Evolutionary conservation across 176 grass and related monocot genomes (phyloP).

Genomic region (Oryza punctata): DNA sequence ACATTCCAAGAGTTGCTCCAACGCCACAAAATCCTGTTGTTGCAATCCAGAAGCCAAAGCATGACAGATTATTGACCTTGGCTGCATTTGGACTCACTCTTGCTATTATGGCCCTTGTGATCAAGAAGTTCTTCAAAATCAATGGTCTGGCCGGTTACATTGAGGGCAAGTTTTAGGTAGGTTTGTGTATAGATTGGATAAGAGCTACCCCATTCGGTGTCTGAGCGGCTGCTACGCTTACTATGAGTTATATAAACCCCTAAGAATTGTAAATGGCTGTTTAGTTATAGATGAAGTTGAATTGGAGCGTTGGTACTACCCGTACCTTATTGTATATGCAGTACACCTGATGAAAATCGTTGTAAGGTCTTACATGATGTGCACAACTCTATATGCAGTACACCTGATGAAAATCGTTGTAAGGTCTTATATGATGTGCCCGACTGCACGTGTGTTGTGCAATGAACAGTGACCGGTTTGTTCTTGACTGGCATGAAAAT

Average conservation of each 20-base stretch:
- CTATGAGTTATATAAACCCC: slow-evolving; percentile 26
- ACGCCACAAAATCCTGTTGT: slow-evolving; percentile 18
- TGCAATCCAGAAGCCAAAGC: slow-evolving; percentile 64
- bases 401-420: not conserved
- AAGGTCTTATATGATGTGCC: slow-evolving; percentile 3
- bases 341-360: slow-evolving; percentile 28
- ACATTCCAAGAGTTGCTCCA: slow-evolving; percentile 29
- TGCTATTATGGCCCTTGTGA: slow-evolving; percentile 85
- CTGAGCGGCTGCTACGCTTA: not conserved
- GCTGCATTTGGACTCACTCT: slow-evolving; percentile 78
- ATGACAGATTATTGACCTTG: slow-evolving; percentile 78
- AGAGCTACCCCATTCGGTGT: slow-evolving; percentile 1
- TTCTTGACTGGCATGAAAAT: not conserved
- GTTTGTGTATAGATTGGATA: slow-evolving; percentile 42
- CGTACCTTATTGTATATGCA: slow-evolving; percentile 46
- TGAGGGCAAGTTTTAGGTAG: slow-evolving; percentile 63
- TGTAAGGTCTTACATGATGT: not conserved
- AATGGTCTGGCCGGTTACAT: slow-evolving; percentile 73
- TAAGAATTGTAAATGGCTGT: slow-evolving; percentile 47
- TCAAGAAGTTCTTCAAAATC: slow-evolving; percentile 86
- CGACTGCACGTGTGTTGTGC: not conserved
- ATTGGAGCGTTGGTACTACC: slow-evolving; percentile 13
- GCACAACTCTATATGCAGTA: slow-evolving; percentile 48
- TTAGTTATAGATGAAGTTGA: slow-evolving; percentile 35
- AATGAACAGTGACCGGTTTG: not conserved